Evolutionary conservation across 371 early-diverging fungal species (phyloP).

Genomic region (Massospora cicadina): DNA sequence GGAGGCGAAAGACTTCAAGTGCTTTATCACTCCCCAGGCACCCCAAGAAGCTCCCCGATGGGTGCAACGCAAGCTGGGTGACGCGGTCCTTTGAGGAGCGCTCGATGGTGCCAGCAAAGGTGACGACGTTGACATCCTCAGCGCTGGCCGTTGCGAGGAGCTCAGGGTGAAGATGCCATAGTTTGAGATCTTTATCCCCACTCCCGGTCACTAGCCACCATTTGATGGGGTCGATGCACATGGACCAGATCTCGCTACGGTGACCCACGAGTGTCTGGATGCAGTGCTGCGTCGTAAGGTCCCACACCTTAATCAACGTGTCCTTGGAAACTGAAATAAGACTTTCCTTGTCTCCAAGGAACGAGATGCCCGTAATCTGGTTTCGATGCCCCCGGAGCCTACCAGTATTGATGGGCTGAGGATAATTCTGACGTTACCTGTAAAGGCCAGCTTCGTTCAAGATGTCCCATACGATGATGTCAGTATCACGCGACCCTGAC

Average conservation of each 20-base stretch:
- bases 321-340: slow-evolving; percentile 82
- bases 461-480: slow-evolving; percentile 88
- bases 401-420: background rate
- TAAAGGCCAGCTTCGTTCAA: slow-evolving; percentile 75
- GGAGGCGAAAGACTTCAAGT: slow-evolving; percentile 64
- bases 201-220: slow-evolving; percentile 64
- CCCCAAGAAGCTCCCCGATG: slow-evolving; percentile 24
- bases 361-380: slow-evolving; percentile 49
- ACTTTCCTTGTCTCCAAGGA: slow-evolving; percentile 33
- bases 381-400: slow-evolving; percentile 88
- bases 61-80: slow-evolving; percentile 38
- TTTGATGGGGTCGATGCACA: slow-evolving; percentile 40
- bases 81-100: slow-evolving; percentile 6
- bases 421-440: slow-evolving; percentile 18
- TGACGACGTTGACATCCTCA: slow-evolving; percentile 12
- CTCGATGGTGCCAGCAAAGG: background rate
- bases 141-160: slow-evolving; percentile 21
- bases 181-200: slow-evolving; percentile 62
- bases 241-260: slow-evolving; percentile 81
- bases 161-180: slow-evolving; percentile 64
- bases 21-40: slow-evolving; percentile 42
- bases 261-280: slow-evolving; percentile 87
- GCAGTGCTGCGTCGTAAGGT: slow-evolving; percentile 77
- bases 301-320: slow-evolving; percentile 90
- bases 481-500: slow-evolving; percentile 82